Evolutionary conservation across 176 grass and related monocot genomes (phyloP).

Genomic region (Aechmea fasciata): DNA sequence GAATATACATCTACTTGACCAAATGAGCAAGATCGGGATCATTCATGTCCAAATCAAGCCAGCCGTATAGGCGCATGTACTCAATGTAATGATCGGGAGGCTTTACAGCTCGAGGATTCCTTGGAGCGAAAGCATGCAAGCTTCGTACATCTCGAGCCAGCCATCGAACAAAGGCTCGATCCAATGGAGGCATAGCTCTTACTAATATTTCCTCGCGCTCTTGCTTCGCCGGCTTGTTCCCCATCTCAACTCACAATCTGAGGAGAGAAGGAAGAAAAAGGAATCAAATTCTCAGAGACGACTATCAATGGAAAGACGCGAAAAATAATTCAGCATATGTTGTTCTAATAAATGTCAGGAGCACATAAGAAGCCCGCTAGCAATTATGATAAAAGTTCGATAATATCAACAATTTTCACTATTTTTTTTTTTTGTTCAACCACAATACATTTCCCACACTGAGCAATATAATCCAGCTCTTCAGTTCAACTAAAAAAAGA

Average conservation of each 20-base stretch:
- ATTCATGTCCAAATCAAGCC: slow-evolving; percentile 24
- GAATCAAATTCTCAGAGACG: background rate
- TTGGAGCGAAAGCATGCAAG: slow-evolving; percentile 7
- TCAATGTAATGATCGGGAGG: slow-evolving; percentile 25
- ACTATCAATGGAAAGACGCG: background rate
- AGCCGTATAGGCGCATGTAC: slow-evolving; percentile 21
- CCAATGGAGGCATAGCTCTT: slow-evolving; percentile 18
- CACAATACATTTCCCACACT: no score
- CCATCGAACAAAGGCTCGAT: slow-evolving; percentile 20
- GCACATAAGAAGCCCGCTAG: no score
- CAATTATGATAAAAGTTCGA: no score
- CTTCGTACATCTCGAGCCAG: slow-evolving; percentile 10
- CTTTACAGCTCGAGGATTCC: slow-evolving; percentile 20
- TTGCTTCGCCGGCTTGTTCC: slow-evolving; percentile 17
- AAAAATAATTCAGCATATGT: no score
- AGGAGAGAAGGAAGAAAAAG: background rate
- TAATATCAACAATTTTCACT: no score
- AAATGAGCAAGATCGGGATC: slow-evolving; percentile 22
- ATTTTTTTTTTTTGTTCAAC: no score
- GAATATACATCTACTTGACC: slow-evolving; percentile 13
- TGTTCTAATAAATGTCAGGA: no score
- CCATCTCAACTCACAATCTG: slow-evolving; percentile 8
- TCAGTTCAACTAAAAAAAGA: no score
- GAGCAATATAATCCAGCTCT: no score
- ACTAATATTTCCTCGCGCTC: slow-evolving; percentile 11